A percentile compares a stretch with the other conserved stretches of the same genome.
Conservation (phyloP, 441 rosid species). For the Arabidopsis lyrata region DNA sequence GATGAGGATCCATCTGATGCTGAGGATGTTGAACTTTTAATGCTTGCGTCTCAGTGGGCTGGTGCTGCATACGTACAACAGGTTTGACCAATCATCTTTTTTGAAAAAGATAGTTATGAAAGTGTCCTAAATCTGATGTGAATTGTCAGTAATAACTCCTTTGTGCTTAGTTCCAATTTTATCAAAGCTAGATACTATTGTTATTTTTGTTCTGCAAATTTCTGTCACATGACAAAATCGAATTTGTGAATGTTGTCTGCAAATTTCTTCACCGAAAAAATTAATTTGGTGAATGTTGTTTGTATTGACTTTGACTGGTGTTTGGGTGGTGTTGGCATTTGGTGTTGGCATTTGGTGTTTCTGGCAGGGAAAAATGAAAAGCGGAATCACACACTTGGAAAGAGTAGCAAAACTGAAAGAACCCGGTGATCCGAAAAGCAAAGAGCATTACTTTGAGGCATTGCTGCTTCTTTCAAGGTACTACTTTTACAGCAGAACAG, state of each 20-base stretch:
- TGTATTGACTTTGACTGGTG: neutral
- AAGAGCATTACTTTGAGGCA: conserved; percentile 71
- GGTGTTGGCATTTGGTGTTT: neutral
- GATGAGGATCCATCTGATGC: conserved; percentile 51
- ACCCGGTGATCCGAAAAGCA: conserved; percentile 74
- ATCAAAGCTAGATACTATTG: neutral
- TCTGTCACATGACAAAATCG: neutral
- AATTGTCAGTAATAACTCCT: neutral
- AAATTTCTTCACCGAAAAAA: neutral
- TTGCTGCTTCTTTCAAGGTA: conserved; percentile 81
- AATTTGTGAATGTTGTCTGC: neutral
- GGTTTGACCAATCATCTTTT: conserved; percentile 48
- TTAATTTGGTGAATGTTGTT: neutral
- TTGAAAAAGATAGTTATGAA: conserved; percentile 8
- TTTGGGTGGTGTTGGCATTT: too few relatives aligned
- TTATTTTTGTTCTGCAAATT: neutral
- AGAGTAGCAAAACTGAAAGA: conserved; percentile 72
- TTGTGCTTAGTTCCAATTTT: neutral
- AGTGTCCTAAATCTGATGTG: neutral
- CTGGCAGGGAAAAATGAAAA: conserved; percentile 64
- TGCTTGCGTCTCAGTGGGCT: conserved; percentile 84
- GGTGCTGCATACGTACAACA: conserved; percentile 69
- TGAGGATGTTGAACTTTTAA: conserved; percentile 65
- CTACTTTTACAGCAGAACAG: neutral
- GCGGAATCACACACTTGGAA: conserved; percentile 75